Conservation (phyloP, 805 yeast genomes). For the Saccharomyces mikatae region DNA sequence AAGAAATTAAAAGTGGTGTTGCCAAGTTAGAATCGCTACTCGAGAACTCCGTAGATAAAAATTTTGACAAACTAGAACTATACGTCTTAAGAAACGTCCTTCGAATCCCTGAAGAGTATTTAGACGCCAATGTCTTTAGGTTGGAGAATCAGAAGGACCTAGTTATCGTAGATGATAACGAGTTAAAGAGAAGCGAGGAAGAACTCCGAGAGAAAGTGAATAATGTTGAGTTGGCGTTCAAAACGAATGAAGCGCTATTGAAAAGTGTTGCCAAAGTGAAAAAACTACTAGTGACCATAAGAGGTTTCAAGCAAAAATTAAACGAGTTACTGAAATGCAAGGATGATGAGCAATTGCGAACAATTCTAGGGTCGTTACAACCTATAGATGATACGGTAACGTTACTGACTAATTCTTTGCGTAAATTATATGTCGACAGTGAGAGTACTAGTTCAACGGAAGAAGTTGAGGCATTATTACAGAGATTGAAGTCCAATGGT, state of each 20-base stretch:
- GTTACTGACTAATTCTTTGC: conserved; percentile 19
- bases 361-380: conserved; percentile 15
- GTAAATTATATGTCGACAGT: conserved; percentile 20
- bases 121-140: conserved; percentile 57
- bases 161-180: conserved; percentile 12
- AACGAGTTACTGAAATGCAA: conserved; percentile 7
- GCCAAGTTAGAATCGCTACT: conserved; percentile 70
- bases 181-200: conserved; percentile 5
- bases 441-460: conserved; percentile 23
- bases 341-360: conserved; percentile 5
- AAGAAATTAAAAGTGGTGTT: conserved; percentile 67
- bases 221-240: conserved; percentile 16
- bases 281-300: conserved; percentile 18
- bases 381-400: conserved; percentile 26
- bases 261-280: conserved; percentile 13
- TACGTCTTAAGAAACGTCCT: conserved; percentile 73
- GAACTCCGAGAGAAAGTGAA: conserved; percentile 16
- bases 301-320: conserved; percentile 13
- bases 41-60: conserved; percentile 67
- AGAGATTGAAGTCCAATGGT: neutral
- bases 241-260: conserved; percentile 11
- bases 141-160: conserved; percentile 61
- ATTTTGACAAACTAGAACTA: conserved; percentile 79
- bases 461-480: conserved; percentile 5
- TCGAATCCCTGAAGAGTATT: conserved; percentile 56